Evolutionary conservation across 2,329 filamentous ascomycete species (phyloP), one percentile per base, ranked within the genome.

Genomic region (Alternaria angustiovoidea): DNA sequence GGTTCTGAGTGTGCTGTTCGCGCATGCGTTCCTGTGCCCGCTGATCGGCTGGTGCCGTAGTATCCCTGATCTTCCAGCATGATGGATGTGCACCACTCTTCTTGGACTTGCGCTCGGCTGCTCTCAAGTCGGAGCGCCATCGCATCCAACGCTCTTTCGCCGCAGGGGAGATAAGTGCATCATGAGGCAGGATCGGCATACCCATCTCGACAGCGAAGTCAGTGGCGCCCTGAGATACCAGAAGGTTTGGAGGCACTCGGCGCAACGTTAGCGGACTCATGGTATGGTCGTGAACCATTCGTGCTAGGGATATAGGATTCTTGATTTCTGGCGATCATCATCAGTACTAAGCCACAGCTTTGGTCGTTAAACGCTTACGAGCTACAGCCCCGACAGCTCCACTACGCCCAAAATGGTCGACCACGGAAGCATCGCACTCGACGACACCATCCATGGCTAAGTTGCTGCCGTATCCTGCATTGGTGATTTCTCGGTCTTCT

Each of bases 401-500:
- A 76, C 94, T 98, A 65, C 93, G 89, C 42, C 96, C 95, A 51
- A 90, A 83, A 75, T 98, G 91, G 73, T 99, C 94, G 41, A 99
- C 91, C 54, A 99, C 87, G 0, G 93, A 94, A 56, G 95, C 95
- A 82, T 99, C 95, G 69, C 94, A 96, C 78, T 99, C 95, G 12
- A 98, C 95, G 1, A 89, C 87, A 1, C 95, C 95, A 68, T 97
- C 91, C 64, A 96, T 91, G 44, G 92, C 90, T 24, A 99, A 83
- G 72, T 99, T 99, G 80, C 95, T 99, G 47, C 96, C 95, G 75
- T 91, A 98, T 0, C 95, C 95, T 38, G 94, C 92, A 77, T 99
- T 99, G 36, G 96, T 99, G 67, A 99, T 96, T 72, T 97, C 93
- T 58, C 91, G 89, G 75, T 99, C 92, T 80, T 99, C 95, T 18